phyloP scores from a whole-genome alignment of 1,284 basidiomycete species.

The Naganishia liquefaciens region DNA sequence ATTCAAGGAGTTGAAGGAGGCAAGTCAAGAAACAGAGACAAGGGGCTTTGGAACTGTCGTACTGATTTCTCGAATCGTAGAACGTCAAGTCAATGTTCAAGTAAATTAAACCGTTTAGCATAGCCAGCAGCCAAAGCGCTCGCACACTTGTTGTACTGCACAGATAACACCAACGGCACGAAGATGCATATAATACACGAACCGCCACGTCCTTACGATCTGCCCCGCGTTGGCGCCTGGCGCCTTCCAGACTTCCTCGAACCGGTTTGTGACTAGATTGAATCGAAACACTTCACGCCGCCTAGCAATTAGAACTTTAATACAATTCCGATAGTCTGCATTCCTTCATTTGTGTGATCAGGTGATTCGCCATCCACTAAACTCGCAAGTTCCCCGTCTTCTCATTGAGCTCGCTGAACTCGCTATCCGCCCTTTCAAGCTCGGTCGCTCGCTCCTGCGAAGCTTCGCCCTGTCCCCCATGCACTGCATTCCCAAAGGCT shows the following conservation, averaged over 20 bases:
- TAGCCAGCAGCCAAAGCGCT: background rate
- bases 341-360: too few relatives aligned
- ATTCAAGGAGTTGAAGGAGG: conserved; percentile 33
- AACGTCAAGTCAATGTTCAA: conserved; percentile 36
- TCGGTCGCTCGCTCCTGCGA: background rate
- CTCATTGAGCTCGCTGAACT: conserved; percentile 6
- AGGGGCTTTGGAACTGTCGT: background rate
- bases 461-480: conserved; percentile 9
- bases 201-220: background rate
- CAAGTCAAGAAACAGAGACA: conserved; percentile 7
- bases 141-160: conserved; percentile 11
- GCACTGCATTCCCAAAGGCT: conserved; percentile 12
- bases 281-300: too few relatives aligned
- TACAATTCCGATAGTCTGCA: too few relatives aligned
- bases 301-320: background rate
- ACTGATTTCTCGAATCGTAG: conserved; percentile 9
- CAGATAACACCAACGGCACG: conserved; percentile 7
- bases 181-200: conserved; percentile 14
- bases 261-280: too few relatives aligned
- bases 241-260: too few relatives aligned
- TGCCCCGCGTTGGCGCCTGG: background rate
- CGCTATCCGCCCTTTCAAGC: background rate
- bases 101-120: conserved; percentile 9
- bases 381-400: conserved; percentile 22
- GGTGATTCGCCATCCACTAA: background rate